phyloP scores from a whole-genome alignment of 1,139 yeast genomes.

The Kodamaea alishanica region DNA sequence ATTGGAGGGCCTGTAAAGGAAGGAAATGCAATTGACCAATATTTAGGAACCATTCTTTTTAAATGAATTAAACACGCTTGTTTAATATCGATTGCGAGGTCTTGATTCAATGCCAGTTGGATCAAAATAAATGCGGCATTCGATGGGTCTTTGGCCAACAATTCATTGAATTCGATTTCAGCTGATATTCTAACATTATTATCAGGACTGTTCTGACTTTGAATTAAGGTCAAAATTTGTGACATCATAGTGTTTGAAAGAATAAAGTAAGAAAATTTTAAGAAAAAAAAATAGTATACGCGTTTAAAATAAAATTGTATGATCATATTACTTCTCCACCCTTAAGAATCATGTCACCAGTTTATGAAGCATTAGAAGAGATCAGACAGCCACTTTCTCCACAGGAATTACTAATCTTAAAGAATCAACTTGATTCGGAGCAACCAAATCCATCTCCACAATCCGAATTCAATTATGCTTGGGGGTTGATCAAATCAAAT shows the following conservation, averaged over 20 bases:
- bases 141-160: constrained; percentile 31
- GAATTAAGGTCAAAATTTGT: constrained; percentile 19
- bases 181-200: constrained; percentile 33
- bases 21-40: constrained; percentile 85
- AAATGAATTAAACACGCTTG: constrained; percentile 72
- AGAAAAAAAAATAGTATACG: not conserved
- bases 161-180: constrained; percentile 31
- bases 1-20: constrained; percentile 71
- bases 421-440: constrained; percentile 76
- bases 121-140: constrained; percentile 28
- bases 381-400: constrained; percentile 58
- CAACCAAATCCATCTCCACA: constrained; percentile 77
- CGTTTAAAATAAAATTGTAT: not conserved
- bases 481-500: constrained; percentile 85
- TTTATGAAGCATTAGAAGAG: constrained; percentile 43
- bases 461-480: constrained; percentile 88
- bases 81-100: constrained; percentile 32
- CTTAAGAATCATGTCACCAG: not conserved
- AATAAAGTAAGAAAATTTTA: not conserved
- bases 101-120: constrained; percentile 20
- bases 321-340: no score
- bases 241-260: constrained; percentile 4
- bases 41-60: constrained; percentile 64
- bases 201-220: constrained; percentile 36
- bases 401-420: constrained; percentile 71